Base-by-base conservation (phyloP, 192 early-diverging fungal genomes). In the Coemansia sp. region DNA sequence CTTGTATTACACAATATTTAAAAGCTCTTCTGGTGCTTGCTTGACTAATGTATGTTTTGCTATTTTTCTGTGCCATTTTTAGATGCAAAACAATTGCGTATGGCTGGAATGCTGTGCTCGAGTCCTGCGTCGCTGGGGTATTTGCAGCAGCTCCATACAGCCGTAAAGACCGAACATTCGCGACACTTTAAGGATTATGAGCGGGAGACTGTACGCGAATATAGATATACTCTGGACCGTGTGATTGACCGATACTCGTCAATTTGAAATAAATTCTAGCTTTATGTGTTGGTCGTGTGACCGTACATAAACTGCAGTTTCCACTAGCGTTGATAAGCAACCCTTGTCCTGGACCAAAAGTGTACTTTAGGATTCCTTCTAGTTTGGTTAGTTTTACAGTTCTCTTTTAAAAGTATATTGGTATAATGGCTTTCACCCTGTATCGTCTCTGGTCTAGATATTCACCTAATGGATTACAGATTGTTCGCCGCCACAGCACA, bases 151-250 rank as follows among this genome's bases (percentile, higher is more conserved):
- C 67, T 73, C 61, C 76, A 62, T 25, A 53, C 32, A 23, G 53
- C 63, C 24, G 37, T 79, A 24, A 45, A 49, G 58, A 22, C 49
- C 0, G 71, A 70, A 64, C 49, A 55, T 17, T 69, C 71, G n/a
- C 62, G 47, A 53, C 62, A 70, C 35, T 58, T 73, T 41, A 73
- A 73, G 62, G 76, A 79, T 25, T 79, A 70, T 17, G 75, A 78
- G 66, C 75, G 69, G 59, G 75, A 78, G 37, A 27, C 53, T 10
- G 55, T 78, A 11, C 66, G 75, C 59, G 75, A 69, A 29, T 52
- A 67, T 19, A 32, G 56, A 24, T 7, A 51, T n/a, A 38, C 62
- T 10, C 58, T 79, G 50, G 76, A 79, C 56, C 39, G 56, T 15
- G 43, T 49, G 29, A 67, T 79, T 57, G 76, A 79, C 71, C 54